Evolutionary conservation across 179 eudicot genomes (phyloP).

Genomic region (Heliamphora ciliata): DNA sequence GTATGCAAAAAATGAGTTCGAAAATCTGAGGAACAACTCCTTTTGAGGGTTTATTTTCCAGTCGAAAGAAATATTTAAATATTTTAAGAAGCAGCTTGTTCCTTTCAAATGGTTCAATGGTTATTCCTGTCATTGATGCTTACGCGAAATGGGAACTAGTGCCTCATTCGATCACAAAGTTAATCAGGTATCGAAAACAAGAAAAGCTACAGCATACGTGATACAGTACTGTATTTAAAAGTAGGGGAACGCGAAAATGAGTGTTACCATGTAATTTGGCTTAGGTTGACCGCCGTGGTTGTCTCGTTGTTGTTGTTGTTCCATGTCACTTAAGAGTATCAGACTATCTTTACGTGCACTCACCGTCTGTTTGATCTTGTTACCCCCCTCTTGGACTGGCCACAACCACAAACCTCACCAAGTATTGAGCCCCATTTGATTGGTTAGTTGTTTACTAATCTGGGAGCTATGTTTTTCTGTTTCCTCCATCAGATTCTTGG

Average conservation of each 20-base stretch:
- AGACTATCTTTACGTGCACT: neutral
- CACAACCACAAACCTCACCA: neutral
- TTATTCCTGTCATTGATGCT: neutral
- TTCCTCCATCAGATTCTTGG: slow-evolving; percentile 54
- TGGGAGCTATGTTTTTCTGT: slow-evolving; percentile 5
- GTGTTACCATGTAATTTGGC: neutral
- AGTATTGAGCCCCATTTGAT: neutral
- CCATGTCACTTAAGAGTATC: neutral
- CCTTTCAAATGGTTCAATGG: neutral
- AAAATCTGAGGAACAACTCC: neutral
- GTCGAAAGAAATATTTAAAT: neutral
- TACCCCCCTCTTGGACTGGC: neutral
- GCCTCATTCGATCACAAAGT: neutral
- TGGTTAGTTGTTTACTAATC: neutral
- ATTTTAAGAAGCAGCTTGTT: neutral
- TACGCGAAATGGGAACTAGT: neutral
- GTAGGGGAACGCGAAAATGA: neutral
- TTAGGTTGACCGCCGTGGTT: neutral
- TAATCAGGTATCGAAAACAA: neutral
- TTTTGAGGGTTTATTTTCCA: neutral
- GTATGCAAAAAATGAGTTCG: neutral
- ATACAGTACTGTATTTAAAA: neutral
- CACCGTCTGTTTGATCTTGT: neutral
- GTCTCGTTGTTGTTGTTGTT: too few species aligned
- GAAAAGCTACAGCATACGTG: neutral